These are phyloP conservation scores for Blyttiomyces sp. DNA, from an alignment of 371 early-diverging fungal genomes.

Conservation along the genomic window DNA sequence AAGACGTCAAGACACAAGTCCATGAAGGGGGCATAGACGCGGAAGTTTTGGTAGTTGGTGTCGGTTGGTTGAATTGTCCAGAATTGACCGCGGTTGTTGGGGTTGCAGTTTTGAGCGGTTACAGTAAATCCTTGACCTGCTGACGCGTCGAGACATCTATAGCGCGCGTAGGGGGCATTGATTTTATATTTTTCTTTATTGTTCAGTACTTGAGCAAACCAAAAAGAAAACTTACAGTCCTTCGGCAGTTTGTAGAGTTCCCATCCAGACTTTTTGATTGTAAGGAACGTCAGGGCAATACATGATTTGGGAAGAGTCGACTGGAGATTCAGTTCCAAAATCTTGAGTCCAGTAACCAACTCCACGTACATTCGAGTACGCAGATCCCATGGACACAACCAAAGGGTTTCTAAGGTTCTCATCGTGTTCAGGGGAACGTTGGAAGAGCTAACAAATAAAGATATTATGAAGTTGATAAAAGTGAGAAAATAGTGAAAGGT, in stretches of 20 bases:
- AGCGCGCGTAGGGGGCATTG: no score
- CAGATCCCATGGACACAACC: constrained; percentile 1
- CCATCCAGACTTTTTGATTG: not conserved
- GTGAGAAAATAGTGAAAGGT: no score
- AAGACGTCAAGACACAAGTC: constrained; percentile 12
- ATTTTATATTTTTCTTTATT: no score
- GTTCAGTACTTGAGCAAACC: no score
- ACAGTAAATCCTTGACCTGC: not conserved
- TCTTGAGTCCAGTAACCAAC: constrained; percentile 13
- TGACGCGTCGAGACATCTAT: constrained; percentile 3
- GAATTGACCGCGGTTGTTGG: not conserved
- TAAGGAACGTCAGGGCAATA: constrained; percentile 2
- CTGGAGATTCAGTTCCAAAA: not conserved
- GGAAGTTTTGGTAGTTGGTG: not conserved
- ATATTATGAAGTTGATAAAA: no score
- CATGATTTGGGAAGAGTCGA: not conserved
- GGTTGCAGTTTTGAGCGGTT: not conserved
- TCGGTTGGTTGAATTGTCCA: constrained; percentile 1
- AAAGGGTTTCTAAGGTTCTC: constrained; percentile 1
- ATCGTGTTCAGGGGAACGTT: constrained; percentile 10
- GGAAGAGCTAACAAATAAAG: no score
- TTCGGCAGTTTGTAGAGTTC: not conserved
- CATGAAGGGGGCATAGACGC: not conserved
- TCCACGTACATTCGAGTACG: not conserved
- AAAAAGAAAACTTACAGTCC: no score